A percentile compares a stretch with the other conserved stretches of the same genome.
These are phyloP conservation scores for Xylaria polymorpha DNA, from an alignment of 2,329 filamentous ascomycete genomes.

Conservation along the genomic window DNA sequence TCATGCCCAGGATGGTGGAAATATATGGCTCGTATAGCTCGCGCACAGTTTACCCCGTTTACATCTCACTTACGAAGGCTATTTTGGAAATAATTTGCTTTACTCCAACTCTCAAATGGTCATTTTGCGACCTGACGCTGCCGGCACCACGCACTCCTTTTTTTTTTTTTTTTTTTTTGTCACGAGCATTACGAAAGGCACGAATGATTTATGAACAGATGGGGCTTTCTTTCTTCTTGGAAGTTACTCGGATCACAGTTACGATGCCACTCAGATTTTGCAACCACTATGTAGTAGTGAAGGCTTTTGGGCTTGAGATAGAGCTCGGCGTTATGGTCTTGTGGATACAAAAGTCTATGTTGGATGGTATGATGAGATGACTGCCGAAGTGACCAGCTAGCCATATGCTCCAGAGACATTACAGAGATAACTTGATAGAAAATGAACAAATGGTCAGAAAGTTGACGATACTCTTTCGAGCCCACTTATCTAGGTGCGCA, in stretches of 20 bases:
- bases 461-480: background rate
- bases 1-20: conserved; percentile 19
- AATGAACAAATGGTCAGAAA: conserved; percentile 32
- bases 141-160: conserved; percentile 28
- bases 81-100: conserved; percentile 33
- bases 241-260: conserved; percentile 46
- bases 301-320: conserved; percentile 45
- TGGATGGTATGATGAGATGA: conserved; percentile 43
- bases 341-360: conserved; percentile 41
- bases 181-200: conserved; percentile 47
- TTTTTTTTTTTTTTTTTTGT: conserved; percentile 37
- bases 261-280: conserved; percentile 45
- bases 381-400: conserved; percentile 28
- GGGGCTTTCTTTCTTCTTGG: conserved; percentile 16
- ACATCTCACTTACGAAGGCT: conserved; percentile 7
- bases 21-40: conserved; percentile 24
- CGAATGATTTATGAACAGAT: conserved; percentile 34
- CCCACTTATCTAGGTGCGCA: background rate
- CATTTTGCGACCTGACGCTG: conserved; percentile 19
- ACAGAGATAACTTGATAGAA: conserved; percentile 41
- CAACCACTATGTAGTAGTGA: conserved; percentile 41
- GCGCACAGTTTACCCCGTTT: conserved; percentile 17
- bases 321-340: conserved; percentile 46
- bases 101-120: conserved; percentile 16
- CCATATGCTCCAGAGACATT: conserved; percentile 26